These are phyloP conservation scores for Croton setiger DNA, from an alignment of 441 rosid genomes.

Conservation along the genomic window DNA sequence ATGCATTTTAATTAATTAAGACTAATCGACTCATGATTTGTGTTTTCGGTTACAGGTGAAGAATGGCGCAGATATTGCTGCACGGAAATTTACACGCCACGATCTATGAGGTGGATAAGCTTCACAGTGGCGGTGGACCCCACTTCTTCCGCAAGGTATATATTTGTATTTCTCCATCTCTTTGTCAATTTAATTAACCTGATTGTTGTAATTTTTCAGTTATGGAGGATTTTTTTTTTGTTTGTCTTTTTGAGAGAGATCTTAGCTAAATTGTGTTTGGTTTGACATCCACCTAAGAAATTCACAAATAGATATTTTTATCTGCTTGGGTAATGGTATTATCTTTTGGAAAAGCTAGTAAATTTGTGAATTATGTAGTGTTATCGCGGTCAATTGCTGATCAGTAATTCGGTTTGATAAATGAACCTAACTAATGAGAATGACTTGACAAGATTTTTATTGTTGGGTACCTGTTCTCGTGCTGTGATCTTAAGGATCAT, in stretches of 20 bases:
- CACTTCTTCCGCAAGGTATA: constrained; percentile 68
- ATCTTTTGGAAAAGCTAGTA: neutral
- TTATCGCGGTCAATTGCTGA: neutral
- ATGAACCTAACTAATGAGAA: neutral
- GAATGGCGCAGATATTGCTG: constrained; percentile 70
- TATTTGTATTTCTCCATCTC: neutral
- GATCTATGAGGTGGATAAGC: constrained; percentile 74
- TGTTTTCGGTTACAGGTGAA: constrained; percentile 32
- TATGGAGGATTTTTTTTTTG: neutral
- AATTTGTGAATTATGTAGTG: neutral
- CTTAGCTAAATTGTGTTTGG: neutral
- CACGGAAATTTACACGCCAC: constrained; percentile 91
- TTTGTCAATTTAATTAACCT: neutral
- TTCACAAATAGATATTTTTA: neutral
- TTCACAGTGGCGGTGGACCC: constrained; percentile 39
- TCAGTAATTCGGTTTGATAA: neutral
- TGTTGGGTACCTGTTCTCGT: neutral
- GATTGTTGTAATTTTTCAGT: too few relatives aligned
- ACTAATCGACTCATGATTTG: neutral
- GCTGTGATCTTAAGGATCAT: neutral
- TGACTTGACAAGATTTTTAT: neutral
- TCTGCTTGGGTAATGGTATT: neutral
- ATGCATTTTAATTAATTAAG: neutral
- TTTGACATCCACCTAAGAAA: neutral
- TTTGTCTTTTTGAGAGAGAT: neutral